phyloP scores from a whole-genome alignment of 768 basidiomycete genomes.

The Russula olivacea region DNA sequence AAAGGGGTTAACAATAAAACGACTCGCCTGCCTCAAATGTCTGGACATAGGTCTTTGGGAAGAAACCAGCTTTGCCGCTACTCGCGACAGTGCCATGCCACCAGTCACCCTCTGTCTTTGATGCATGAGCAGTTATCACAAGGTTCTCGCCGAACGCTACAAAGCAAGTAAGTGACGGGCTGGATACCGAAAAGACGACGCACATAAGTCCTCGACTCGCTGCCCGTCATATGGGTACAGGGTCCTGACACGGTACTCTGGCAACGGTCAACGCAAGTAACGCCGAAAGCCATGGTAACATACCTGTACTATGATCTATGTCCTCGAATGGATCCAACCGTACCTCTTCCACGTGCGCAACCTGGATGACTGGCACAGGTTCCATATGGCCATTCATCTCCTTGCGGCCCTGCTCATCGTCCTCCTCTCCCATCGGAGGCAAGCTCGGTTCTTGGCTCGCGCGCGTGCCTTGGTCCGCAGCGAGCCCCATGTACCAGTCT shows the following conservation, averaged over 20 bases:
- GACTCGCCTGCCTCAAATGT: slow-evolving; percentile 59
- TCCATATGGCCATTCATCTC: slow-evolving; percentile 27
- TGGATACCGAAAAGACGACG: slow-evolving; percentile 30
- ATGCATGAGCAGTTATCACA: slow-evolving; percentile 74
- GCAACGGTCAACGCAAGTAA: slow-evolving; percentile 4
- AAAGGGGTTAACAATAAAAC: slow-evolving; percentile 6
- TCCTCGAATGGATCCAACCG: slow-evolving; percentile 56
- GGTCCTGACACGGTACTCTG: slow-evolving; percentile 72
- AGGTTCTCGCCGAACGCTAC: slow-evolving; percentile 77
- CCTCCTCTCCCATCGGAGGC: slow-evolving; percentile 54
- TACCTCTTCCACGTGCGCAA: slow-evolving; percentile 39
- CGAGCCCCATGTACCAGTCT: slow-evolving; percentile 87
- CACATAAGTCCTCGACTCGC: slow-evolving; percentile 82
- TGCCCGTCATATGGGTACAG: slow-evolving; percentile 84
- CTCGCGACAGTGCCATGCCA: slow-evolving; percentile 76
- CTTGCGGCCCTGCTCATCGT: slow-evolving; percentile 46
- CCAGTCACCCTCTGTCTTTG: slow-evolving; percentile 85
- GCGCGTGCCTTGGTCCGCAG: slow-evolving; percentile 54
- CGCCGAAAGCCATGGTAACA: slow-evolving; percentile 26
- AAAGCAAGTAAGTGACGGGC: slow-evolving; percentile 17
- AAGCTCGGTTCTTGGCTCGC: slow-evolving; percentile 35
- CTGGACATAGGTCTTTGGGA: slow-evolving; percentile 87
- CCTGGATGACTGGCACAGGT: slow-evolving; percentile 51
- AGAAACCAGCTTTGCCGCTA: slow-evolving; percentile 71
- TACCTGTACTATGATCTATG: slow-evolving; percentile 60